These are phyloP conservation scores for Murraya paniculata DNA, from an alignment of 345 rosid species.

Conservation along the genomic window DNA sequence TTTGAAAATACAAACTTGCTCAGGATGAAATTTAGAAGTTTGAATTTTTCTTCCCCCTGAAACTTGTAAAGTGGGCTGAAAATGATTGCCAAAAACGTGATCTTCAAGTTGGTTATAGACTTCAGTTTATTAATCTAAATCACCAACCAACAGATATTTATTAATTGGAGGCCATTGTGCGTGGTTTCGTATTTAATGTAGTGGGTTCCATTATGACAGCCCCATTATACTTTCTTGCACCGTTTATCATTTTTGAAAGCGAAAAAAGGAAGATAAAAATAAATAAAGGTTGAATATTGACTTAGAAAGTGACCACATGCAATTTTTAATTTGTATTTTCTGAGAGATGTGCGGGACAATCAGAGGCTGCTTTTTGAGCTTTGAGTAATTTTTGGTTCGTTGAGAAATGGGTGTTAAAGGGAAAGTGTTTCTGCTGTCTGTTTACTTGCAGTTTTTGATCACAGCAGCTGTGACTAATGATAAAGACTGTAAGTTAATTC, in stretches of 20 bases:
- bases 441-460: constrained; percentile 3
- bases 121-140: neutral
- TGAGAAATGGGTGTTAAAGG: neutral
- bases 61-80: neutral
- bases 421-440: neutral
- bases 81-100: neutral
- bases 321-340: neutral
- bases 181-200: neutral
- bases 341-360: neutral
- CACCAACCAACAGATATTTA: neutral
- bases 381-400: neutral
- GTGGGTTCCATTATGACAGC: neutral
- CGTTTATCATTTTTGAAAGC: neutral
- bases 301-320: neutral
- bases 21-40: neutral
- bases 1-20: neutral
- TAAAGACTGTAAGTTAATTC: neutral
- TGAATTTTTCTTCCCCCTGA: neutral
- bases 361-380: neutral
- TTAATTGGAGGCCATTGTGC: neutral
- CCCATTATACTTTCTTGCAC: neutral
- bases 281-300: neutral
- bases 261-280: neutral
- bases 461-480: constrained; percentile 8
- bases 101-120: neutral